Conservation (phyloP, 2,329 filamentous ascomycete species). For the Calonectria pteridis region DNA sequence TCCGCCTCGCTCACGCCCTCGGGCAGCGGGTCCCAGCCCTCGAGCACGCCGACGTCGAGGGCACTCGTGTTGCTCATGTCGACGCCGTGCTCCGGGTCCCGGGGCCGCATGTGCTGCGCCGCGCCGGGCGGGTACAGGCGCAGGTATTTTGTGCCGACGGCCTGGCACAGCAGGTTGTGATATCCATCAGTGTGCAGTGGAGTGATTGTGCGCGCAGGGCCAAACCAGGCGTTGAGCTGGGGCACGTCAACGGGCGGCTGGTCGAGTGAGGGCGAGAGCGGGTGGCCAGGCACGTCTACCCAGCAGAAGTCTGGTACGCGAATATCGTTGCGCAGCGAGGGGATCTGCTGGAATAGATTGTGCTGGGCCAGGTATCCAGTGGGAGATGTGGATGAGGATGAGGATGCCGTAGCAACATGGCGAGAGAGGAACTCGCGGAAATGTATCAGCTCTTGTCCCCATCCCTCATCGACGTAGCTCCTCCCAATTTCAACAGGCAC, state of each 20-base stretch:
- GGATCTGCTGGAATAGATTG: constrained; percentile 86
- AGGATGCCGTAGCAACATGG: constrained; percentile 63
- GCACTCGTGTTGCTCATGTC: constrained; percentile 93
- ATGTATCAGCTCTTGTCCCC: constrained; percentile 84
- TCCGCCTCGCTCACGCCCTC: constrained; percentile 46
- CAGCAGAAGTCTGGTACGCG: constrained; percentile 88
- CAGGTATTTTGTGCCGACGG: constrained; percentile 93
- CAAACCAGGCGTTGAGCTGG: constrained; percentile 92
- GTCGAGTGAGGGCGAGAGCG: constrained; percentile 50
- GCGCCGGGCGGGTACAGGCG: constrained; percentile 82
- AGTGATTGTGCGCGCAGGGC: constrained; percentile 87
- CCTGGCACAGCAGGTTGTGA: constrained; percentile 91
- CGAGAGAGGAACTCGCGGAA: constrained; percentile 78
- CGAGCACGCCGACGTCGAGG: constrained; percentile 79
- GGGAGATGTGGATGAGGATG: neutral
- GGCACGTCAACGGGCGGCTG: constrained; percentile 67
- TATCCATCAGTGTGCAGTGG: constrained; percentile 95
- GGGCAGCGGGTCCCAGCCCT: constrained; percentile 66
- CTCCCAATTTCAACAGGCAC: constrained; percentile 89
- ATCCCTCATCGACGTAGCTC: constrained; percentile 87
- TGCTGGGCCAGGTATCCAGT: constrained; percentile 93
- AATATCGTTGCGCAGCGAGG: constrained; percentile 80
- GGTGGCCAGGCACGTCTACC: constrained; percentile 72
- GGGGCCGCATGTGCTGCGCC: constrained; percentile 69
- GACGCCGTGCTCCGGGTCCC: constrained; percentile 75